Base-by-base conservation (phyloP, 352 stramenopile genomes). In the Globisporangium paroecandrum region DNA sequence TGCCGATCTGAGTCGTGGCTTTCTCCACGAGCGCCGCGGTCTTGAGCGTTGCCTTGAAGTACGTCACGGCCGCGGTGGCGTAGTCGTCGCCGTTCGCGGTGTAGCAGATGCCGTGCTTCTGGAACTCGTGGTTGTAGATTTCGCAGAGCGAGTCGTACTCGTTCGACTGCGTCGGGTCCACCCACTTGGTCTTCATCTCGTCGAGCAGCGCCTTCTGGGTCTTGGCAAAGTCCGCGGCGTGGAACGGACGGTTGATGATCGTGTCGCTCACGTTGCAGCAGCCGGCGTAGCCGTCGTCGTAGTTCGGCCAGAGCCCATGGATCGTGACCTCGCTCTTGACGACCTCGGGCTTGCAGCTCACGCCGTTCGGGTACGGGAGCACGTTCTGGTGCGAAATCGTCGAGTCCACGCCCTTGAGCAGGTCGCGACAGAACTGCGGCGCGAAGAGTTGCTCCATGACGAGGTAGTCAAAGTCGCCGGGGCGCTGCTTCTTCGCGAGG, bases 101-200 rank as follows among this genome's bases (percentile, higher is more conserved):
- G 69, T 89, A 94, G 79, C 87, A 94, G 56, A 93, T 70, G 34
- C 87, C 85, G 69, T 94, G 87, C 74, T 94, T 94, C 75, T 94
- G 87, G 75, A 94, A 93, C 75, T 93, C 85, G 73, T 94, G 85
- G 75, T 94, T 90, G 82, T 93, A 94, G 43, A 91, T 77, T 59
- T 92, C 82, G 60, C 86, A 94, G 3, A 94, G 74, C 68, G 81
- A 74, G 71, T 92, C 77, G 72, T 87, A 83, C n/a, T 77, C 74
- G 49, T 72, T 82, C 13, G 66, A 24, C 49, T 85, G 70, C 18
- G 85, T 85, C 29, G 85, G 74, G 55, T 94, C 85, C 77, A 47
- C 38, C 38, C 38, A 47, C 38, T 47, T 47, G 67, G 66, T 60
- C 5, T 66, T 71, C 84, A 92, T 90, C 43, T 77, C 58, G 15